Conservation (phyloP, 75 land plant genomes). For the Cunninghamia lanceolata region DNA sequence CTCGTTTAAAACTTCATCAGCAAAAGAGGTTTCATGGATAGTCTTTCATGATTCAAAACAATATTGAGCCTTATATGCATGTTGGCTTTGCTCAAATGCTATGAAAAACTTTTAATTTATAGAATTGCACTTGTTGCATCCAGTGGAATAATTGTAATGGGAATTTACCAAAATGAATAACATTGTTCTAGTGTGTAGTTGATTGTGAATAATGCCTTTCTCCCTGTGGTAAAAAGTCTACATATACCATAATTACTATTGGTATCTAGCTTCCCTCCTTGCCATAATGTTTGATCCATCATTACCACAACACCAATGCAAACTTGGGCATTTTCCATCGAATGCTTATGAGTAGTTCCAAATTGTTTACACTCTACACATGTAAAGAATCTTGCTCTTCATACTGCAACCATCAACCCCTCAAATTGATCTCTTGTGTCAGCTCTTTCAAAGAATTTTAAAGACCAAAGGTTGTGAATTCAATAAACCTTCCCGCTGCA, state of each 20-base stretch:
- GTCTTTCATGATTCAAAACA: conserved; percentile 55
- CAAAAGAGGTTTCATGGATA: conserved; percentile 62
- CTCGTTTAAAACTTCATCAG: conserved; percentile 53
- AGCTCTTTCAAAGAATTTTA: no score
- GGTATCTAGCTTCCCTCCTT: no score
- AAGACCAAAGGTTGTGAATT: no score
- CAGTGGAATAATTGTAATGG: conserved; percentile 71
- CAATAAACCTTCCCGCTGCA: no score
- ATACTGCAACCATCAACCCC: no score
- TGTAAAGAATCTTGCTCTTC: no score
- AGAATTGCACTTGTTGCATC: conserved; percentile 79
- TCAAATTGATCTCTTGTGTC: no score
- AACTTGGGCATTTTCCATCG: conserved; percentile 17
- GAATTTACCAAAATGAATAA: conserved; percentile 75
- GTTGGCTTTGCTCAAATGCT: conserved; percentile 39
- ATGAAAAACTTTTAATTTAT: conserved; percentile 43
- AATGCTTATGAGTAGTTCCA: conserved; percentile 9
- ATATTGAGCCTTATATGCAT: conserved; percentile 69
- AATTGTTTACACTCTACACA: no score
- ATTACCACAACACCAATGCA: conserved; percentile 25
- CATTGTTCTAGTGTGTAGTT: no score
- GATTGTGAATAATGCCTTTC: no score
- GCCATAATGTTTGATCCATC: conserved; percentile 46
- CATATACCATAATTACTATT: no score
- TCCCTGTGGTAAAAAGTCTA: no score